Evolutionary conservation across 164 flowering plant species (phyloP).

Genomic region (Warburgia ugandensis): DNA sequence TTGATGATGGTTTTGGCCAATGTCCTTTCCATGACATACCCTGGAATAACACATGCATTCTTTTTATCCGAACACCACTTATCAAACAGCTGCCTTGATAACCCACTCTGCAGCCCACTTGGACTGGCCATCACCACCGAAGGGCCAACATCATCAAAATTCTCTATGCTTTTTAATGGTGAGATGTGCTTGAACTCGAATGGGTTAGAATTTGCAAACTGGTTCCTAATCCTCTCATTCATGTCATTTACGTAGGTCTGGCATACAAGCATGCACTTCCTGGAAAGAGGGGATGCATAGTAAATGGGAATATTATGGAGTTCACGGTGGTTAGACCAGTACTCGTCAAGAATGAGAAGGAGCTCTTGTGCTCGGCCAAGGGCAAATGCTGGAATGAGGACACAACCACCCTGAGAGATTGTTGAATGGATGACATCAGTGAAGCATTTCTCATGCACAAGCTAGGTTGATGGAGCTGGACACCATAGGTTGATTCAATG

Average conservation of each 20-base stretch:
- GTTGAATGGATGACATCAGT: slow-evolving; percentile 87
- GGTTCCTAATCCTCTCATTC: slow-evolving; percentile 87
- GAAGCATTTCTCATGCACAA: slow-evolving; percentile 77
- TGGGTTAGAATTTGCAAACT: slow-evolving; percentile 77
- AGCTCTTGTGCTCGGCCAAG: slow-evolving; percentile 99
- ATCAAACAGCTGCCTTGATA: slow-evolving; percentile 89
- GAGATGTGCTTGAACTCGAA: slow-evolving; percentile 85
- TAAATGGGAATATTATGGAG: slow-evolving; percentile 87
- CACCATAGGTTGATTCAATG: slow-evolving; percentile 92
- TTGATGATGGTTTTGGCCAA: slow-evolving; percentile 80
- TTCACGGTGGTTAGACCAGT: slow-evolving; percentile 90
- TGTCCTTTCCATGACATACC: slow-evolving; percentile 91
- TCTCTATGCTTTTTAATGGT: slow-evolving; percentile 72
- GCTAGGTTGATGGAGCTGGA: slow-evolving; percentile 88
- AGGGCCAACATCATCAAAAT: slow-evolving; percentile 84
- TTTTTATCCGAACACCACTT: slow-evolving; percentile 92
- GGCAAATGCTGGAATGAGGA: slow-evolving; percentile 90
- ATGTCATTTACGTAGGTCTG: slow-evolving; percentile 89
- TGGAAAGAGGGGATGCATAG: slow-evolving; percentile 97
- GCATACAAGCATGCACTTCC: slow-evolving; percentile 87
- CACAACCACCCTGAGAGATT: slow-evolving; percentile 88
- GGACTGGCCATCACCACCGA: slow-evolving; percentile 99
- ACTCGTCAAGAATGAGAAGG: slow-evolving; percentile 89
- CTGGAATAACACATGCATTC: slow-evolving; percentile 91
- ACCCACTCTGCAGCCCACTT: slow-evolving; percentile 83